A percentile compares a stretch with the other conserved stretches of the same genome.
Conservation (phyloP, 2,329 filamentous ascomycete species). For the Fusarium torulosum region DNA sequence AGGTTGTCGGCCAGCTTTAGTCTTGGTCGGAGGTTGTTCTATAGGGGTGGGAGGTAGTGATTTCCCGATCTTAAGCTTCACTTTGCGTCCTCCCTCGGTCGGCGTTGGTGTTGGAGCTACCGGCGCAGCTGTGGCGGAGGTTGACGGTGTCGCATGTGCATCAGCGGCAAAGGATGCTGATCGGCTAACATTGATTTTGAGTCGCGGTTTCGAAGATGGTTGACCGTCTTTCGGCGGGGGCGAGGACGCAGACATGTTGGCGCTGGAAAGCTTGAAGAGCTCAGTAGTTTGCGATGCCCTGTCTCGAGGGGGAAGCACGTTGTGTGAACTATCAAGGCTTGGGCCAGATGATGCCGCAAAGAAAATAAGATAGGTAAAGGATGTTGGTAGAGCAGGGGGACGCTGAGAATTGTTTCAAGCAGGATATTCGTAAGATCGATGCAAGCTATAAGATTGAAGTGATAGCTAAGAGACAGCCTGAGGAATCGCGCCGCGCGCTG, state of each 20-base stretch:
- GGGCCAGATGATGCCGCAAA: neutral
- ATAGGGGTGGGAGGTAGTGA: constrained; percentile 57
- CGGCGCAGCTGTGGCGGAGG: constrained; percentile 10
- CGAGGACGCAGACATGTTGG: constrained; percentile 50
- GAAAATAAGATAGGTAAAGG: neutral
- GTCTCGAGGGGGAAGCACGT: constrained; percentile 7
- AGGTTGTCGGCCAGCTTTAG: constrained; percentile 70
- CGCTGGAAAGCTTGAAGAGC: constrained; percentile 13
- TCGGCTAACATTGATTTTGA: constrained; percentile 57
- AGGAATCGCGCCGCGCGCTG: constrained; percentile 21
- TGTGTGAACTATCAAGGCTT: neutral
- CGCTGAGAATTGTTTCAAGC: neutral
- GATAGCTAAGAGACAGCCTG: neutral
- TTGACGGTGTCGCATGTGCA: constrained; percentile 36
- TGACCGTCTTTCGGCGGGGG: constrained; percentile 44
- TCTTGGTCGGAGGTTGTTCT: constrained; percentile 58
- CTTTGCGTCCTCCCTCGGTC: constrained; percentile 53
- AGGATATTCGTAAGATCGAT: neutral
- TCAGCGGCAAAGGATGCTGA: constrained; percentile 53
- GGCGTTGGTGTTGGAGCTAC: constrained; percentile 40
- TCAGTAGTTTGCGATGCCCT: constrained; percentile 18
- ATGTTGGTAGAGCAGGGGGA: neutral
- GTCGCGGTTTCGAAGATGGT: constrained; percentile 53
- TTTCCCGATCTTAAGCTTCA: constrained; percentile 59
- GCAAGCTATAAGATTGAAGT: neutral